Conservation (phyloP, 2,329 filamentous ascomycete genomes). For the Clonostachys chloroleuca region DNA sequence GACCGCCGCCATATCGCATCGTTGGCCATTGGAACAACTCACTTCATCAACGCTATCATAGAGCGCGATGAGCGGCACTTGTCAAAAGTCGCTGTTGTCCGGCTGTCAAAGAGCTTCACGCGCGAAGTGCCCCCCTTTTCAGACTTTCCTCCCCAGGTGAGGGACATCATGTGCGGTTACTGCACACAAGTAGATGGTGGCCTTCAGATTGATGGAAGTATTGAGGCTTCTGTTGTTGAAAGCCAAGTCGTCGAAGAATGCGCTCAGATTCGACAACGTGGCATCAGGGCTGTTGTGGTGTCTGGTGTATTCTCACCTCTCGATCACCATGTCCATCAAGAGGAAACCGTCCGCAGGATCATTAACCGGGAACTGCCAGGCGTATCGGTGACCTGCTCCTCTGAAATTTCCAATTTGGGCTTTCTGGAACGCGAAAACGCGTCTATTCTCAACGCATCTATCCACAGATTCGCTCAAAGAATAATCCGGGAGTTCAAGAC, state of each 20-base stretch:
- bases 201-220: conserved; percentile 41
- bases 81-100: conserved; percentile 36
- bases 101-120: conserved; percentile 39
- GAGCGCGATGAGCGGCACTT: conserved; percentile 36
- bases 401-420: conserved; percentile 35
- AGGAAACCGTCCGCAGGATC: conserved; percentile 28
- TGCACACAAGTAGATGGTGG: conserved; percentile 36
- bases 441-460: conserved; percentile 48
- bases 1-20: conserved; percentile 31
- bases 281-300: conserved; percentile 30
- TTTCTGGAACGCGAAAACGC: conserved; percentile 47
- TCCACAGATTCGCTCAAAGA: conserved; percentile 38
- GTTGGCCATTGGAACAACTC: conserved; percentile 44
- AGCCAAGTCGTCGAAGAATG: conserved; percentile 26
- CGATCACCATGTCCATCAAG: conserved; percentile 32
- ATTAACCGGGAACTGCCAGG: conserved; percentile 25
- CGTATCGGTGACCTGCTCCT: conserved; percentile 33
- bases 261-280: conserved; percentile 22
- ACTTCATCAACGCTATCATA: conserved; percentile 44
- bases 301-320: conserved; percentile 41
- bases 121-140: conserved; percentile 37
- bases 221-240: conserved; percentile 29
- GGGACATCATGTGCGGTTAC: conserved; percentile 32
- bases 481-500: conserved; percentile 41
- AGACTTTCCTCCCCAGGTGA: conserved; percentile 35